Percentiles rank a stretch among this genome's conserved stretches.
Evolutionary conservation across 192 early-diverging fungal species (phyloP).

Genomic region (Mortierella claussenii): DNA sequence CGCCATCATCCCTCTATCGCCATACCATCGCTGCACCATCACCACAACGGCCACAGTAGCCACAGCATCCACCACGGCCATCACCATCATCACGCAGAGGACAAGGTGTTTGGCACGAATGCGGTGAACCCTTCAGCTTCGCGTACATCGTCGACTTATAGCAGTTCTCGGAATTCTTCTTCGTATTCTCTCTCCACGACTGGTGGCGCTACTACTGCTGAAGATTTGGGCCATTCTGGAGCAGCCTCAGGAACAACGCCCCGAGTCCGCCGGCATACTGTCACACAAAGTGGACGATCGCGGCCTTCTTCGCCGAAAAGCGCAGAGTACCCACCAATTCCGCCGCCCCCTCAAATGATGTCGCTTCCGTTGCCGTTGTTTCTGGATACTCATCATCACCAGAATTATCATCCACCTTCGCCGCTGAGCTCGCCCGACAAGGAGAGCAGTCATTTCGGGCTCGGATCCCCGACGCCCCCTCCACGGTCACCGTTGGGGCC

Average conservation of each 20-base stretch:
- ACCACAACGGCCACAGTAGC: too few species aligned
- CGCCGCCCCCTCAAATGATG: not conserved
- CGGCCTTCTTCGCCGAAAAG: not conserved
- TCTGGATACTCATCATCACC: too few species aligned
- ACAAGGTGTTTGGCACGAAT: too few species aligned
- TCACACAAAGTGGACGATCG: not conserved
- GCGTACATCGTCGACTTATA: not conserved
- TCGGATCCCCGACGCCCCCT: too few species aligned
- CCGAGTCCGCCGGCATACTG: conserved; percentile 2
- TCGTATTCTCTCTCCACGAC: conserved; percentile 2
- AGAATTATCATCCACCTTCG: too few species aligned
- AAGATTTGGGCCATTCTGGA: too few species aligned
- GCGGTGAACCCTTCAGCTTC: not conserved
- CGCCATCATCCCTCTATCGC: conserved; percentile 24
- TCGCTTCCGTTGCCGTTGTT: not conserved
- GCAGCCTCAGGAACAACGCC: too few species aligned
- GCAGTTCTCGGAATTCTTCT: conserved; percentile 3
- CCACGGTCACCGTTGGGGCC: conserved; percentile 15
- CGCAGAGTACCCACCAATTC: not conserved
- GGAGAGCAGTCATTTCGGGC: too few species aligned
- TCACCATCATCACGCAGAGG: too few species aligned
- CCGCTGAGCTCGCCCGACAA: too few species aligned
- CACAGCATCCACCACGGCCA: too few species aligned
- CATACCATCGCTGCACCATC: conserved; percentile 7
- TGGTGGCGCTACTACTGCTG: not conserved